Base-by-base conservation (phyloP, 306 rosid genomes). In the Corylus avellana region DNA sequence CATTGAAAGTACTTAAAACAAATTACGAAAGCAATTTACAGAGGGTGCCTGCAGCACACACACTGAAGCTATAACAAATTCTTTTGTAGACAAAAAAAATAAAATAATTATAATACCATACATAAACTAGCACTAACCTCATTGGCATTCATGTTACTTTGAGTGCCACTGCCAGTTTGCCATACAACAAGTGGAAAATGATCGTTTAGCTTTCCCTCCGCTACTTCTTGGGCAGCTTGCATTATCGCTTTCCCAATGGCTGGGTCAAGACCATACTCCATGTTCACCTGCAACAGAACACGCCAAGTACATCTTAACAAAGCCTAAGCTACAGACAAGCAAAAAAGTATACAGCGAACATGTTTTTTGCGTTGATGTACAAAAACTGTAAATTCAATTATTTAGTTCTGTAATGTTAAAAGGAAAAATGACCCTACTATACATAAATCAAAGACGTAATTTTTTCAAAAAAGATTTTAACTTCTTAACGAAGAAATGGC, bases 111-210 rank as follows among this genome's bases (percentile, higher is more conserved):
- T 22, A 63, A 63, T 9, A 9, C 81, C 7, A 53, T 17, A 59
- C 35, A 73, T 48, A 50, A 61, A 75, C 42, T 13, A 22, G 62
- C 53, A 53, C 48, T 1, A 72, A 93, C 97, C 97, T 96, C 99
- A 66, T 96, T 96, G 74, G 97, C 99, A 78, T 96, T 96, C 99
- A 96, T 96, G 86, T 96, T 96, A 80, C 98, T 96, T 77, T 96
- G 99, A 37, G 98, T 96, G 71, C 98, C 99, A 86, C 99, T 96
- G 47, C 99, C 99, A 78, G 99, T 96, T 81, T 96, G 99, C 99
- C 99, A 96, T 13, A 96, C 96, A 85, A 96, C 99, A 17, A 96
- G 97, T 10, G 98, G 99, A 68, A 96, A 93, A 77, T 96, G 97
- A 55, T 96, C 94, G 63, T 93, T 96, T 2, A 93, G 90, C 85